Conservation (phyloP, 148 eudicot genomes). For the Spergularia bocconei region DNA sequence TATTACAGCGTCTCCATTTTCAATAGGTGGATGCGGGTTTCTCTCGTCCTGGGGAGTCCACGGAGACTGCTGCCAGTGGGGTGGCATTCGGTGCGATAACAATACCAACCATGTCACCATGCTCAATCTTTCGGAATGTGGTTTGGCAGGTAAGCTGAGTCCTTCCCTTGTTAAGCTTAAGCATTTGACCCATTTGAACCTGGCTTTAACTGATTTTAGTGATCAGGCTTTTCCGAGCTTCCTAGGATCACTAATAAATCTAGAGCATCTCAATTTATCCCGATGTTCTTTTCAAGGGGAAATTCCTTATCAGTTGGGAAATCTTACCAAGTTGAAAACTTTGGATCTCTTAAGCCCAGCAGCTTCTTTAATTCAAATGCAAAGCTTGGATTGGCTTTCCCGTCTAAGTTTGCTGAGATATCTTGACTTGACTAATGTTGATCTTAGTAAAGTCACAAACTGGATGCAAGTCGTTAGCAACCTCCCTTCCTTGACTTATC, state of each 20-base stretch:
- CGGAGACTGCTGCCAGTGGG: background rate
- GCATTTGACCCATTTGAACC: conserved; percentile 10
- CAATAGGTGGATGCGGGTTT: too few species aligned
- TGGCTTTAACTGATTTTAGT: background rate
- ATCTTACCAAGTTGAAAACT: background rate
- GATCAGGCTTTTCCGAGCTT: background rate
- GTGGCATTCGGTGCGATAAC: background rate
- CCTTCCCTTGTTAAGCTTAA: background rate
- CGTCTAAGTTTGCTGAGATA: background rate
- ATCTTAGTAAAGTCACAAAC: conserved; percentile 9
- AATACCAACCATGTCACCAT: background rate
- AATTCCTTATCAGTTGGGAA: background rate
- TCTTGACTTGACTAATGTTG: background rate
- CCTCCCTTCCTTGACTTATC: conserved; percentile 11
- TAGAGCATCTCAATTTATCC: background rate
- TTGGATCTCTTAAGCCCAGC: background rate
- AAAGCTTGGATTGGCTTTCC: background rate
- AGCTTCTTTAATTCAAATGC: too few species aligned
- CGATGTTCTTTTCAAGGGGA: background rate
- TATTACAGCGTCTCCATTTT: too few species aligned
- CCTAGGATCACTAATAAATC: background rate
- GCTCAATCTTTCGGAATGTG: background rate
- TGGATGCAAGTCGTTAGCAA: background rate
- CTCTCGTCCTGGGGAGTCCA: background rate
- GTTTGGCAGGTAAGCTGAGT: background rate